These are phyloP conservation scores for Arbutus unedo DNA, from an alignment of 148 eudicot species.

Conservation along the genomic window DNA sequence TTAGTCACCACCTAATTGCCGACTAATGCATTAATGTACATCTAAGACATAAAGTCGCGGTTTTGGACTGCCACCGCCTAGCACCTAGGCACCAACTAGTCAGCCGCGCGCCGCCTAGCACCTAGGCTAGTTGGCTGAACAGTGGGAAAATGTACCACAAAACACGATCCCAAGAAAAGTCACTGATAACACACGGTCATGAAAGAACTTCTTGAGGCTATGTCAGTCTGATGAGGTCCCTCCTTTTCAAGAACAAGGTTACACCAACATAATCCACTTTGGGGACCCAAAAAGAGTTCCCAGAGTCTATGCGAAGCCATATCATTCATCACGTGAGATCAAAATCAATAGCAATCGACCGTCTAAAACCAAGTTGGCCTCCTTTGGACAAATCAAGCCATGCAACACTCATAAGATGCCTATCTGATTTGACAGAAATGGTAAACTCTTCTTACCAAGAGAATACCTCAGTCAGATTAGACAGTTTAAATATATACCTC, in stretches of 20 bases:
- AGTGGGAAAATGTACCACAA: background rate
- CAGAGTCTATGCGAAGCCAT: background rate
- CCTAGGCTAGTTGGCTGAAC: too few relatives aligned
- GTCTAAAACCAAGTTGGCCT: background rate
- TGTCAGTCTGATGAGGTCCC: background rate
- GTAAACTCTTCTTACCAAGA: background rate
- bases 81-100: too few relatives aligned
- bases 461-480: background rate
- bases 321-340: background rate
- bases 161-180: background rate
- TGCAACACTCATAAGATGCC: background rate
- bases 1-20: too few relatives aligned
- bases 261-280: background rate
- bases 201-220: background rate
- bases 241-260: background rate
- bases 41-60: too few relatives aligned
- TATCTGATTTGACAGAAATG: background rate
- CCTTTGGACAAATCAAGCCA: background rate
- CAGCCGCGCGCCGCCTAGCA: too few relatives aligned
- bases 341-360: background rate
- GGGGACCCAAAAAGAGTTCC: background rate
- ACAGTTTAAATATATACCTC: background rate
- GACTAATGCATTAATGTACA: too few relatives aligned
- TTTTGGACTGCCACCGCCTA: too few relatives aligned
- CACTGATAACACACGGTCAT: background rate